Evolutionary conservation across 805 yeast genomes (phyloP), one percentile per base, ranked within the genome.

Genomic region (Cyberlindnera meyerae): DNA sequence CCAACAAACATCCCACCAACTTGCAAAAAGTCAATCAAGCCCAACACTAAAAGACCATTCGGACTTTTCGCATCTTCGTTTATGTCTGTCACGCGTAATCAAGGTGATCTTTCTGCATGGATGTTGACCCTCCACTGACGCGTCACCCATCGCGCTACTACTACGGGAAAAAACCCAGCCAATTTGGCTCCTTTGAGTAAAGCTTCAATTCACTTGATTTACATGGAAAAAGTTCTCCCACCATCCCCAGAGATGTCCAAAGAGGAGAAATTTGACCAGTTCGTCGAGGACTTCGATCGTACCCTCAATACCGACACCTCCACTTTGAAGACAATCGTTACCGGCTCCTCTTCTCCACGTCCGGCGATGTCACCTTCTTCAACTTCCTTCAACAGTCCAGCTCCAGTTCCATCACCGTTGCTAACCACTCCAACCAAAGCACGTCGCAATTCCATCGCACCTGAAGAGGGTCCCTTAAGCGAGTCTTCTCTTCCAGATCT

Each of bases 251-350:
- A 28, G 18, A 39, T 39, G 42, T 36, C 36, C 31, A 44, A 38
- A 24, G 45, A 43, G 26, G 49, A 52, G 36, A 55, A 57, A 38
- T 62, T 63, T 36, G 68, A 65, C 39, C 51, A 51, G 40, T 65
- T 65, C 42, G 61, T 65, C 15, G 55, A 57, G 36, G 55, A 57
- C 28, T 54, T 60, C 12, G 70, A 65, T 34, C 43, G 47, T 36
- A 51, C 48, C 18, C 35, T 62, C 25, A 42, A 60, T 27, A 51
- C 61, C 12, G 70, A 65, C 38, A 65, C 68, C 3, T 58, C 66
- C 17, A 52, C 62, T 2, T 40, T 55, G 31, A 48, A 42, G 18
- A 52, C 56, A 1, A 44, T 54, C 36, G 15, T 18, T 34, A 39
- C 40, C 18, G 29, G 34, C 18, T 40, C 39, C 14, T 15, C 29